A percentile compares a stretch with the other conserved stretches of the same genome.
Conservation (phyloP, 2,329 filamentous ascomycete species). For the Fusarium scirpi region DNA sequence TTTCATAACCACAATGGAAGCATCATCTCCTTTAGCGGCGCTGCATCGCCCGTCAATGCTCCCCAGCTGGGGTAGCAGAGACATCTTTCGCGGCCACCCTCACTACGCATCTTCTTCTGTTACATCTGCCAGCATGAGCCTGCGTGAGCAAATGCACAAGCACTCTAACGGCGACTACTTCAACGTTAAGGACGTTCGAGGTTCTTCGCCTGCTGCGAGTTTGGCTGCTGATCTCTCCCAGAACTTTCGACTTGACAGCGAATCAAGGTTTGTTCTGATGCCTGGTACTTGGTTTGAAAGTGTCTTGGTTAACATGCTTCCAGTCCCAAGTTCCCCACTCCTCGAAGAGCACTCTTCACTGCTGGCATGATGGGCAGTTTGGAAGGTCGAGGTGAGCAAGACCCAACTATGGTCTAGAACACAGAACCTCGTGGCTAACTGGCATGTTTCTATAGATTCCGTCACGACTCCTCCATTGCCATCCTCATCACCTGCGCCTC, state of each 20-base stretch:
- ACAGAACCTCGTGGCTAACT: slow-evolving; percentile 39
- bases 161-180: slow-evolving; percentile 77
- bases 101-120: slow-evolving; percentile 64
- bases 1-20: slow-evolving; percentile 74
- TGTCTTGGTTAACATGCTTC: slow-evolving; percentile 37
- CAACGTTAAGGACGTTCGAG: slow-evolving; percentile 78
- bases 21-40: slow-evolving; percentile 92
- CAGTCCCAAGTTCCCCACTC: slow-evolving; percentile 58
- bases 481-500: slow-evolving; percentile 82
- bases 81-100: slow-evolving; percentile 65
- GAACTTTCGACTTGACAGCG: slow-evolving; percentile 92
- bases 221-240: slow-evolving; percentile 94
- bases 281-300: neutral
- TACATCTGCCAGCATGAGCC: slow-evolving; percentile 78
- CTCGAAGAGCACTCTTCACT: slow-evolving; percentile 57
- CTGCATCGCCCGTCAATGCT: slow-evolving; percentile 78
- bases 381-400: slow-evolving; percentile 52
- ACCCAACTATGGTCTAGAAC: neutral
- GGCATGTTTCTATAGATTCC: slow-evolving; percentile 64
- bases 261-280: slow-evolving; percentile 75
- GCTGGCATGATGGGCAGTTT: slow-evolving; percentile 54
- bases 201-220: slow-evolving; percentile 91
- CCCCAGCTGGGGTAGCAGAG: slow-evolving; percentile 69
- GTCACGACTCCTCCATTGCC: slow-evolving; percentile 86
- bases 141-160: slow-evolving; percentile 77